Evolutionary conservation across 257 asterid genomes (phyloP).

Genomic region (Catharanthus roseus): DNA sequence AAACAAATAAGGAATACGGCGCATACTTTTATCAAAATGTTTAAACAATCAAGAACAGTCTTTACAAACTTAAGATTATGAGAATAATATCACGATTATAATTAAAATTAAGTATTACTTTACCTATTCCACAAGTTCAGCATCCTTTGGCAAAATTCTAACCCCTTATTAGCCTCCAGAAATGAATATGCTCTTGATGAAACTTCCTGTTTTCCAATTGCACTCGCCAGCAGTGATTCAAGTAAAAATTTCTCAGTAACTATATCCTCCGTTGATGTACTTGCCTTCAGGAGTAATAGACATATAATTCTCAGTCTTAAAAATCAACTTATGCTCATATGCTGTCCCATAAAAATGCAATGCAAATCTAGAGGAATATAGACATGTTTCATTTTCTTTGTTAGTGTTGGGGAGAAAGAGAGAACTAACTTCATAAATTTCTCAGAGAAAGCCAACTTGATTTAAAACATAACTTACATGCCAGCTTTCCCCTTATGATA

Average conservation of each 20-base stretch:
- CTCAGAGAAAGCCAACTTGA: not conserved
- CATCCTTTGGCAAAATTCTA: slow-evolving; percentile 57
- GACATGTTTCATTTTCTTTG: not conserved
- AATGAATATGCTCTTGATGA: slow-evolving; percentile 49
- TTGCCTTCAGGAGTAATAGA: slow-evolving; percentile 42
- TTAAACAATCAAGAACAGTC: not conserved
- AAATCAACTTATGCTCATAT: not conserved
- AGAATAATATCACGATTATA: not conserved
- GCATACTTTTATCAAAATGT: not conserved
- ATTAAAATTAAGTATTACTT: slow-evolving; percentile 9
- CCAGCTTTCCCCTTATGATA: not conserved
- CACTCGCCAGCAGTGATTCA: slow-evolving; percentile 44
- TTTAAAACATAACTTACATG: not conserved
- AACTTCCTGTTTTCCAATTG: slow-evolving; percentile 47
- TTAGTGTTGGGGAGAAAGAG: not conserved
- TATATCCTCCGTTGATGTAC: slow-evolving; percentile 33
- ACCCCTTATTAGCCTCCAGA: slow-evolving; percentile 53
- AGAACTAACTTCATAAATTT: not conserved
- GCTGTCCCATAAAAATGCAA: not conserved
- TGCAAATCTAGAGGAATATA: slow-evolving; percentile 3
- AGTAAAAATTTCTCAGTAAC: slow-evolving; percentile 48
- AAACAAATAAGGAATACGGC: slow-evolving; percentile 15
- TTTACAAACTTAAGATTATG: not conserved
- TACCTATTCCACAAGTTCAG: slow-evolving; percentile 59
- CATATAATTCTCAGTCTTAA: slow-evolving; percentile 5